Evolutionary conservation across 306 rosid species (phyloP), one percentile per base, ranked within the genome.

Genomic region (Vigna reflexopilosa): DNA sequence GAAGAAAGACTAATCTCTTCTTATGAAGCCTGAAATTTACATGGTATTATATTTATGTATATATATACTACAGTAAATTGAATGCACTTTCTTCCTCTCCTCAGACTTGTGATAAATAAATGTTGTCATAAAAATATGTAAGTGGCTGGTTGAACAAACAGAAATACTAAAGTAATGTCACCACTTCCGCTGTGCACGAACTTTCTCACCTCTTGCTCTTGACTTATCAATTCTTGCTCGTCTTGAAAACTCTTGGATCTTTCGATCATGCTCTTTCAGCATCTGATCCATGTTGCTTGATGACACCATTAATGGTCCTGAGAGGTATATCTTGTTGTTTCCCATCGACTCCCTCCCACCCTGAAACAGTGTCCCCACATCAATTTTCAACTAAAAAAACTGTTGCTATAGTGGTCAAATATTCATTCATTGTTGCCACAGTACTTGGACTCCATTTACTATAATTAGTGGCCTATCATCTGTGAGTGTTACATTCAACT

Each of bases 191-290:
- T 16, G 82, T 36, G 84, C 54, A 70, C 74, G 73, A 63, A 70
- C 75, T 72, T 78, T 83, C 16, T 83, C 86, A 11, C 78, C 85
- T 78, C 79, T 83, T 24, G 59, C 80, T 74, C 84, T 83, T 51
- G 79, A 69, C 71, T 81, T 86, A 75, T 83, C 90, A 2, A 50
- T 80, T 56, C 98, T 90, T 15, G 90, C 81, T 77, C 89, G 86
- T 71, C 99, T 90, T 10, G 96, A 93, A 75, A 73, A 78, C 69
- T 93, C 98, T 73, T 89, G 98, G 82, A 95, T 93, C 89, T 86
- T 89, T 8, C 88, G 83, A 44, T 95, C 97, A 50, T 90, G 98
- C 63, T 91, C 96, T 82, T 89, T 87, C 57, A 95, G 97, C 86
- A 93, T 87, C 75, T 86, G 88, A 74, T 95, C 99, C 45, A 93